These are phyloP conservation scores for Russula emetica DNA, from an alignment of 768 basidiomycete species.

Conservation along the genomic window DNA sequence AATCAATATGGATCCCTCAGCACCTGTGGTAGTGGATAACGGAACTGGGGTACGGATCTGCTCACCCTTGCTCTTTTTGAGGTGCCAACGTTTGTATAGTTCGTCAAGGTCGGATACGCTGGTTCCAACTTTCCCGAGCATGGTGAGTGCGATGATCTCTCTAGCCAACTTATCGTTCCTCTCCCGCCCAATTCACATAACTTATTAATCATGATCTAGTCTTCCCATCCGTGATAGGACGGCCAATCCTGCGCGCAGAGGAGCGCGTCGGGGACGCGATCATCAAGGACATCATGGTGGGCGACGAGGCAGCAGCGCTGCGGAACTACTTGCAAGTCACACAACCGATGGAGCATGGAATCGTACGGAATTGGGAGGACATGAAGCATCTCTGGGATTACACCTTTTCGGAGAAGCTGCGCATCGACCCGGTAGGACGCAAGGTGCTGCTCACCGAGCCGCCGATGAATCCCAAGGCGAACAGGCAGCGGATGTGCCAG, in stretches of 20 bases:
- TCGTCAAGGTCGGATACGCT: conserved; percentile 61
- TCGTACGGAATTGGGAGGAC: conserved; percentile 98
- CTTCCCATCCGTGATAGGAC: conserved; percentile 94
- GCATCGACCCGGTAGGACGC: conserved; percentile 76
- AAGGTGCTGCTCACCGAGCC: conserved; percentile 97
- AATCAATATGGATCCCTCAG: conserved; percentile 35
- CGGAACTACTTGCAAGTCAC: conserved; percentile 95
- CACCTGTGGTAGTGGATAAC: conserved; percentile 56
- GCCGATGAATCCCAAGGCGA: conserved; percentile 96
- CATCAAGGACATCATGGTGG: conserved; percentile 98
- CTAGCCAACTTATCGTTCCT: background rate
- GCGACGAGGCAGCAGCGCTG: conserved; percentile 92
- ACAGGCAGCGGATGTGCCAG: conserved; percentile 90
- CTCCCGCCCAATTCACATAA: background rate
- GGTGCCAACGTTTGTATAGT: conserved; percentile 36
- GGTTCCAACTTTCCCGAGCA: conserved; percentile 64
- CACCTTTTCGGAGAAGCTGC: conserved; percentile 94
- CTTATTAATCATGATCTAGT: conserved; percentile 44
- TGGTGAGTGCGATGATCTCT: conserved; percentile 34
- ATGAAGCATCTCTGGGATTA: conserved; percentile 99
- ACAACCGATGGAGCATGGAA: conserved; percentile 99
- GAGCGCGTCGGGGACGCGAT: conserved; percentile 81
- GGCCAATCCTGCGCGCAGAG: conserved; percentile 95
- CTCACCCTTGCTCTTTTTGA: background rate
- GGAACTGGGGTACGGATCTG: conserved; percentile 52